Evolutionary conservation across 192 early-diverging fungal genomes (phyloP).

Genomic region (Linderina pennispora): DNA sequence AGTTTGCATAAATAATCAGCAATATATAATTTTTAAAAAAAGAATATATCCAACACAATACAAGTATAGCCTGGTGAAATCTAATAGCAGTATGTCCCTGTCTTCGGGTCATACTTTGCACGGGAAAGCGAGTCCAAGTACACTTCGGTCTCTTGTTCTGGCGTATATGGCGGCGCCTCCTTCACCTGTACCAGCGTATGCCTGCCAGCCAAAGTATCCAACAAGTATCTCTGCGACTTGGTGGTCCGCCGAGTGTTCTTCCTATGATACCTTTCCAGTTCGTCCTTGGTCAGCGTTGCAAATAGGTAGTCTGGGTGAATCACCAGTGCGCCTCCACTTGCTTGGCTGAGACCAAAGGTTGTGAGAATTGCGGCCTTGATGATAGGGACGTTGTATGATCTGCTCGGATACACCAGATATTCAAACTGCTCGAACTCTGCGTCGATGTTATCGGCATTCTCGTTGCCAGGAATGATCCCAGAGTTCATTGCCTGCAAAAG

Average conservation of each 20-base stretch:
- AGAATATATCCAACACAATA: too few relatives aligned
- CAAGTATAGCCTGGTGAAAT: too few relatives aligned
- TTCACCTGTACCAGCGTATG: constrained; percentile 84
- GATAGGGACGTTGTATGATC: constrained; percentile 83
- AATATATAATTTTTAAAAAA: too few relatives aligned
- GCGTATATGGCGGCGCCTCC: constrained; percentile 77
- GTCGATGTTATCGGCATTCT: constrained; percentile 53
- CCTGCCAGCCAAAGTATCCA: constrained; percentile 75
- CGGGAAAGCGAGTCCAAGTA: constrained; percentile 82
- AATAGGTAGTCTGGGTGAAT: constrained; percentile 86
- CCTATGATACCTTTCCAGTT: constrained; percentile 63
- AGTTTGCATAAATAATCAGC: too few relatives aligned
- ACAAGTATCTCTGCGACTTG: constrained; percentile 77
- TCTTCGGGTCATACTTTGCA: too few relatives aligned
- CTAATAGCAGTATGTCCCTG: too few relatives aligned
- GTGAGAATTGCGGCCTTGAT: constrained; percentile 87
- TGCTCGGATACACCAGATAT: constrained; percentile 78
- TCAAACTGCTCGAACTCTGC: constrained; percentile 67
- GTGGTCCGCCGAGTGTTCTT: constrained; percentile 60
- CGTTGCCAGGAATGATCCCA: constrained; percentile 87
- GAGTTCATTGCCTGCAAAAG: constrained; percentile 77
- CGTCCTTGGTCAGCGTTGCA: constrained; percentile 59
- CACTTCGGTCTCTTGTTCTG: constrained; percentile 64
- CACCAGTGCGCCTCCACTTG: constrained; percentile 80
- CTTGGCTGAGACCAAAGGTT: constrained; percentile 94